Evolutionary conservation across 75 land plant species (phyloP), one percentile per base, ranked within the genome.

Genomic region (Picea glauca): DNA sequence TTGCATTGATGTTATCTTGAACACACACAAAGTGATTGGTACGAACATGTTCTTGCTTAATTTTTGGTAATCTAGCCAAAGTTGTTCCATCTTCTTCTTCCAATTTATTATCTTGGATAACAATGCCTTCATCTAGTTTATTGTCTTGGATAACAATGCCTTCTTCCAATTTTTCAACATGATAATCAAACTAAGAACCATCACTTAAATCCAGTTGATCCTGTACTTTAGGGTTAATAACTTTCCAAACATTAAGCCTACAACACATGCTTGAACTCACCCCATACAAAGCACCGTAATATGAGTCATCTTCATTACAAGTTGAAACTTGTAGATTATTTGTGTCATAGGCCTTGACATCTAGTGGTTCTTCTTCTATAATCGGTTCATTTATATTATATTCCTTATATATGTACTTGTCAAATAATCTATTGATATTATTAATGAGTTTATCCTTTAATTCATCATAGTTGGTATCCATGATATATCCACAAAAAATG

Each of bases 141-240:
- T 94, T 94, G 3, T 95, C 99, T 79, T 77, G 73, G 0, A 88
- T 38, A 21, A 96, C 85, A 76, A 96, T 94, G 80, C 94, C 95
- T 80, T 96, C 99, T 62, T 96, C 97, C 72, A 96, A 83, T 14
- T 88, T 98, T 81, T 96, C 99, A 33, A 68, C 88, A 85, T 87
- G 94, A 84, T 61, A 26, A 26, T 26, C 26, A 26, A 26, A 26
- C 26, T 26, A 26, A 26, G 26, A 26, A 26, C 26, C 26, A 26
- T 26, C 26, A 26, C 26, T 26, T 26, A 26, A 26, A 26, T 26
- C 26, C 26, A 26, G 0, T 26, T 88, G 60, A 23, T 86, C 91
- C 30, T 81, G 86, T 17, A 96, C 88, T 72, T 96, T 98, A 26
- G 94, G 87, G 83, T 96, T 97, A 72, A 92, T 75, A 0, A 77